Conservation (phyloP, 1,284 basidiomycete species). For the Waitea zeae region DNA sequence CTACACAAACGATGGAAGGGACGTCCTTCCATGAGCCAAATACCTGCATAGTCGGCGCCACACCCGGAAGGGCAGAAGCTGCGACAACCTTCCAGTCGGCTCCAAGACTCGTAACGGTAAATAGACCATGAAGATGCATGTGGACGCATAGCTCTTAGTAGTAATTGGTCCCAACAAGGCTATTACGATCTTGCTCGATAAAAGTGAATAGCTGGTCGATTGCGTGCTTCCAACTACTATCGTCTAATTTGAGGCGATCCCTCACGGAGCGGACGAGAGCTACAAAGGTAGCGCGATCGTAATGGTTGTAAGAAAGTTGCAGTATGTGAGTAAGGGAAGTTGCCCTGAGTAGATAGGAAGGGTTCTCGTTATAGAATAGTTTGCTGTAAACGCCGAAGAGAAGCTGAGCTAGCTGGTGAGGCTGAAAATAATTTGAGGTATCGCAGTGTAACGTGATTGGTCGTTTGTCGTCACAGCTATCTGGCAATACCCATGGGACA, state of each 20-base stretch:
- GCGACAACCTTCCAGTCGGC: no score
- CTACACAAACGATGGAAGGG: not conserved
- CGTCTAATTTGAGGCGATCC: not conserved
- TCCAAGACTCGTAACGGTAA: not conserved
- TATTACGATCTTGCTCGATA: not conserved
- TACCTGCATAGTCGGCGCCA: not conserved
- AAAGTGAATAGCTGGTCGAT: not conserved
- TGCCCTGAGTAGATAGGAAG: not conserved
- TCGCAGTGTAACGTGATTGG: not conserved
- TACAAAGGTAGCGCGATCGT: not conserved
- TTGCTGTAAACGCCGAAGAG: constrained; percentile 27
- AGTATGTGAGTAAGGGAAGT: not conserved
- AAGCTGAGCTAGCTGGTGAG: constrained; percentile 19
- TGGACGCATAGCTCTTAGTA: constrained; percentile 1
- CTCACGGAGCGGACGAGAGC: not conserved
- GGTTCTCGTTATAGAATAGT: constrained; percentile 24
- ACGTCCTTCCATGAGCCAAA: not conserved
- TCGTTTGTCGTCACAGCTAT: constrained; percentile 11
- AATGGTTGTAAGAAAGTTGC: not conserved
- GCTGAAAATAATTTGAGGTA: constrained; percentile 11
- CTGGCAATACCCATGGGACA: constrained; percentile 22
- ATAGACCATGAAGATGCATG: not conserved
- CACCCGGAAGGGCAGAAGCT: no score
- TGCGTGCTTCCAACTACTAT: not conserved
- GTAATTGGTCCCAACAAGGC: not conserved